phyloP scores from a whole-genome alignment of 345 rosid genomes.

The Aquilaria malaccensis region DNA sequence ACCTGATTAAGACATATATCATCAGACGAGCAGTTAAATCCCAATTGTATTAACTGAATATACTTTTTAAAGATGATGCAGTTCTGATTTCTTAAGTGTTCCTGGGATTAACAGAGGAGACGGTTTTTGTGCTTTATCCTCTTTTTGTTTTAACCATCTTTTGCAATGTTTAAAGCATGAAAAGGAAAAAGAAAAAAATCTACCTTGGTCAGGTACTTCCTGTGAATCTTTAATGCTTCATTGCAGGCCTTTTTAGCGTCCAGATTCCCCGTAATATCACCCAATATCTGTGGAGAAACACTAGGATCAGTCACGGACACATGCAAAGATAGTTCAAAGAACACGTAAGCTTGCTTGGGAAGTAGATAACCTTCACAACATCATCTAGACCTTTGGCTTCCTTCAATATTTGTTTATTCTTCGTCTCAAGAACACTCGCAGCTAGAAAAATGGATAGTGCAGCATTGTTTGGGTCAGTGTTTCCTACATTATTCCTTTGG shows the following conservation, averaged over 20 bases:
- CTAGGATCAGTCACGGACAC: neutral
- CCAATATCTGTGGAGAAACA: constrained; percentile 52
- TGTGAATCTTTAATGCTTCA: constrained; percentile 77
- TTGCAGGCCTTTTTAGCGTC: constrained; percentile 81
- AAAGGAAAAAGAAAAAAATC: neutral
- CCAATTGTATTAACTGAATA: too few species aligned
- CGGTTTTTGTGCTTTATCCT: too few species aligned
- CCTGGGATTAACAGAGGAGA: too few species aligned
- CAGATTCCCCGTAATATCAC: constrained; percentile 58
- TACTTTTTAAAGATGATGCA: too few species aligned
- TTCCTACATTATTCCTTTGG: constrained; percentile 54
- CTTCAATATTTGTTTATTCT: constrained; percentile 71
- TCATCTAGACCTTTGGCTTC: constrained; percentile 93
- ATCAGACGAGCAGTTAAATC: too few species aligned
- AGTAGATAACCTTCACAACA: constrained; percentile 57
- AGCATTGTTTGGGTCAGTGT: constrained; percentile 29
- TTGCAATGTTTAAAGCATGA: too few species aligned
- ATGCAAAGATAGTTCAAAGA: neutral
- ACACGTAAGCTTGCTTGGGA: constrained; percentile 1
- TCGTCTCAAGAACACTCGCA: constrained; percentile 83
- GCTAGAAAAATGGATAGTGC: constrained; percentile 77
- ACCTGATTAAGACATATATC: too few species aligned
- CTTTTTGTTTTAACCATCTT: too few species aligned
- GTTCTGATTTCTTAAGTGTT: too few species aligned
- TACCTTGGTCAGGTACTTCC: constrained; percentile 74